Evolutionary conservation across 331 rosid genomes (phyloP).

Genomic region (Acacia pycnantha): DNA sequence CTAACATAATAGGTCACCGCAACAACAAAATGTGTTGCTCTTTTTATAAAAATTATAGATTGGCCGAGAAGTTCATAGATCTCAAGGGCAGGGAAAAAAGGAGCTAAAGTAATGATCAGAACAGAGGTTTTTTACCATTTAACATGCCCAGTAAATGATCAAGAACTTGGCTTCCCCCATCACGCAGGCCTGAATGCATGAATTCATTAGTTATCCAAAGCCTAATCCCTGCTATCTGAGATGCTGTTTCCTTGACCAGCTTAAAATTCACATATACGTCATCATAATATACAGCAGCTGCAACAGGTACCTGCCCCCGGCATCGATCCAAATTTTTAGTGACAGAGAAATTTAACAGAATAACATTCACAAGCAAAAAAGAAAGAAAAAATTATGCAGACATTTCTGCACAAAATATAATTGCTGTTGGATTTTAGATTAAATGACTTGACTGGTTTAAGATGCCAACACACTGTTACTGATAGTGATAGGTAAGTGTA

Average conservation of each 20-base stretch:
- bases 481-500: too few relatives aligned
- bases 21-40: neutral
- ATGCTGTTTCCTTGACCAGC: constrained; percentile 75
- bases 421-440: neutral
- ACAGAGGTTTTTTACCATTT: constrained; percentile 84
- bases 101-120: constrained; percentile 39
- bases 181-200: constrained; percentile 97
- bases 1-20: neutral
- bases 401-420: neutral
- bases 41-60: neutral
- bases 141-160: constrained; percentile 86
- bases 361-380: neutral
- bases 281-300: constrained; percentile 91
- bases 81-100: neutral
- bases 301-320: constrained; percentile 79
- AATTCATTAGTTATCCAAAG: constrained; percentile 84
- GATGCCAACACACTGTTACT: neutral
- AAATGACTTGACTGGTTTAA: neutral
- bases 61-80: neutral
- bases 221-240: constrained; percentile 81
- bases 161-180: constrained; percentile 68
- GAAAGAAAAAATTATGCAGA: too few relatives aligned
- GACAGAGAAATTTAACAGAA: neutral
- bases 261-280: constrained; percentile 82
- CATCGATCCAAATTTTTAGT: constrained; percentile 7